These are phyloP conservation scores for Carpinus viminea DNA, from an alignment of 306 rosid species.

Conservation along the genomic window DNA sequence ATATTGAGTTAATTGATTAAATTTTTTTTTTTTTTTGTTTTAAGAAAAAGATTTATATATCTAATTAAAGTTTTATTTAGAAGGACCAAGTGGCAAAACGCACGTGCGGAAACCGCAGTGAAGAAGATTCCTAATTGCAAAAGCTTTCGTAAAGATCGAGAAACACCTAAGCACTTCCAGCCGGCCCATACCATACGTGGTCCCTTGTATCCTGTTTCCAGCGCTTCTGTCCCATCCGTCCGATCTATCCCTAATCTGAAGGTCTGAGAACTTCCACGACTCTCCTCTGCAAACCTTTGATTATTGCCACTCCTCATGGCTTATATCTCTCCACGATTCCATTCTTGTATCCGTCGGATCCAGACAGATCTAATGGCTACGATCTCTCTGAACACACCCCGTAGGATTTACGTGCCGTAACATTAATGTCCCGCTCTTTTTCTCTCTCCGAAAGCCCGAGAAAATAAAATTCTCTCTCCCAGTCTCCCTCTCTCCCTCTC, in stretches of 20 bases:
- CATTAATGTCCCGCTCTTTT: constrained; percentile 43
- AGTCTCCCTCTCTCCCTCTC: not conserved
- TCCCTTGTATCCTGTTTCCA: constrained; percentile 25
- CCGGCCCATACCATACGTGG: constrained; percentile 25
- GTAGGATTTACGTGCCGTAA: constrained; percentile 3
- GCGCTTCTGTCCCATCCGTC: constrained; percentile 28
- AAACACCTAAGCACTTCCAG: constrained; percentile 7
- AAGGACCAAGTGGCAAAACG: not conserved
- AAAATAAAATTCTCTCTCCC: not conserved
- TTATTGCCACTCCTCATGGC: constrained; percentile 49
- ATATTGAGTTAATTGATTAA: too few species aligned
- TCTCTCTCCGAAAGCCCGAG: not conserved
- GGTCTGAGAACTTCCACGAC: constrained; percentile 44
- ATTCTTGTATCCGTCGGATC: constrained; percentile 29
- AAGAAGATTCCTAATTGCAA: not conserved
- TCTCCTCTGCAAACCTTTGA: constrained; percentile 53
- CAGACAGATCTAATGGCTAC: constrained; percentile 26
- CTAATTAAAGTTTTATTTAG: too few species aligned
- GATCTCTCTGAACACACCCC: not conserved
- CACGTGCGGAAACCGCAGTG: constrained; percentile 6
- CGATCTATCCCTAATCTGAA: constrained; percentile 36
- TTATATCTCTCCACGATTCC: constrained; percentile 55
- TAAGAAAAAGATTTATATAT: too few species aligned
- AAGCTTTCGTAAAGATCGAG: not conserved
- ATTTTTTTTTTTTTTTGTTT: too few species aligned